Evolutionary conservation across 352 stramenopile species (phyloP).

Genomic region (Phytopythium delawarense): DNA sequence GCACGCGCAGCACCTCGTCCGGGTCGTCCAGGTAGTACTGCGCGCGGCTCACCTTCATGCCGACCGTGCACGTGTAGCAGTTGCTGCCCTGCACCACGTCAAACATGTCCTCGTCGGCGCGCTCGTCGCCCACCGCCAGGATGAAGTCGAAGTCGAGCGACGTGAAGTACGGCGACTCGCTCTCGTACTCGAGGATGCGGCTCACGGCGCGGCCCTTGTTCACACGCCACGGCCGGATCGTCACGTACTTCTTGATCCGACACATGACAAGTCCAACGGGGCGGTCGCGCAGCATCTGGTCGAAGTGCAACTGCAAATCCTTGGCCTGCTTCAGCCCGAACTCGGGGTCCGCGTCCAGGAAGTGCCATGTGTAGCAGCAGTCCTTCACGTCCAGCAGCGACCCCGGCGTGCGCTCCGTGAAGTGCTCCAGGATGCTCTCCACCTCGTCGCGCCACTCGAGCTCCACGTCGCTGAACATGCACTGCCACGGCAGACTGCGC

Average conservation of each 20-base stretch:
- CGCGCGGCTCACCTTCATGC: slow-evolving; percentile 84
- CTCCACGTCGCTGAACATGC: slow-evolving; percentile 78
- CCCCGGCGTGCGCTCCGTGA: slow-evolving; percentile 84
- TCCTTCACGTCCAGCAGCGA: slow-evolving; percentile 84
- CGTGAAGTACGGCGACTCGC: slow-evolving; percentile 70
- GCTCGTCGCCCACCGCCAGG: slow-evolving; percentile 77
- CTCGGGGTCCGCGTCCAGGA: slow-evolving; percentile 78
- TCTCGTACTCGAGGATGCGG: slow-evolving; percentile 80
- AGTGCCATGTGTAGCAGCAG: slow-evolving; percentile 87
- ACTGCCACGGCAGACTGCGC: slow-evolving; percentile 66
- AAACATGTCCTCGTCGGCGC: slow-evolving; percentile 90
- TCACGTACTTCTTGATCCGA: slow-evolving; percentile 88
- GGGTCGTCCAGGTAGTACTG: slow-evolving; percentile 81
- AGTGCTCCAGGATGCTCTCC: slow-evolving; percentile 82
- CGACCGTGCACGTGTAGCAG: slow-evolving; percentile 86
- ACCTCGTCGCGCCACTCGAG: slow-evolving; percentile 76
- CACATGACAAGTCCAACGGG: slow-evolving; percentile 85
- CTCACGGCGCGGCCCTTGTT: slow-evolving; percentile 86
- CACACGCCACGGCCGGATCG: slow-evolving; percentile 79
- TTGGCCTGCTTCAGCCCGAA: slow-evolving; percentile 87
- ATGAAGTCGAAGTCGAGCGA: slow-evolving; percentile 85
- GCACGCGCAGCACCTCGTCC: slow-evolving; percentile 70
- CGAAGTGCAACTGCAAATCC: slow-evolving; percentile 87
- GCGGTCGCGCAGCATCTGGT: slow-evolving; percentile 85
- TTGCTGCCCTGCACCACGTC: slow-evolving; percentile 87